Percentiles rank a stretch among this genome's conserved stretches.
phyloP scores from a whole-genome alignment of 345 rosid genomes.

The Combretum micranthum region DNA sequence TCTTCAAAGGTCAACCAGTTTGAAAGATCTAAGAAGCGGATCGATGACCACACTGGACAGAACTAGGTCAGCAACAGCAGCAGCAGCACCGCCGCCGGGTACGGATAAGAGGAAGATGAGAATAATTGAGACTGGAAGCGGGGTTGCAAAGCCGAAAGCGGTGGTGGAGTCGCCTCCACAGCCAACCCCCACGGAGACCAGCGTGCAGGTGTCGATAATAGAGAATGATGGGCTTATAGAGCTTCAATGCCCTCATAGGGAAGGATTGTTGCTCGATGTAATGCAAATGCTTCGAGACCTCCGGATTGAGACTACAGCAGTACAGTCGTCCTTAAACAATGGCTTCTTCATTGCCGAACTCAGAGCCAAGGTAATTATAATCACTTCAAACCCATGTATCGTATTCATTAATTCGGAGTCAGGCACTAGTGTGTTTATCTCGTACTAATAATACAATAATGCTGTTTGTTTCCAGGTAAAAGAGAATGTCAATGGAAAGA shows the following conservation, averaged over 20 bases:
- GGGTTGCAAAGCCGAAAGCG: constrained; percentile 34
- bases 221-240: constrained; percentile 81
- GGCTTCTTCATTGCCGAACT: constrained; percentile 62
- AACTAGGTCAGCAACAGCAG: constrained; percentile 30
- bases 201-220: constrained; percentile 87
- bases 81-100: constrained; percentile 16
- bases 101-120: constrained; percentile 51
- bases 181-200: constrained; percentile 13
- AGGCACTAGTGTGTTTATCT: too few species aligned
- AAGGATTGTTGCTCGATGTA: constrained; percentile 71
- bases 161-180: constrained; percentile 24
- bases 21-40: constrained; percentile 33
- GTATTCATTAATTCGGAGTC: background rate
- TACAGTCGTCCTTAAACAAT: constrained; percentile 50
- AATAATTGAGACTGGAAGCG: constrained; percentile 31
- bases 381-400: background rate
- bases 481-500: constrained; percentile 57
- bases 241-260: constrained; percentile 63
- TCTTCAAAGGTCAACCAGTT: constrained; percentile 20
- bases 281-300: constrained; percentile 70
- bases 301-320: constrained; percentile 61
- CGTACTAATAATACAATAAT: too few species aligned
- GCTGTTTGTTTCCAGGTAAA: constrained; percentile 43
- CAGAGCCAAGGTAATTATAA: constrained; percentile 64
- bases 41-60: constrained; percentile 2